A percentile compares a stretch with the other conserved stretches of the same genome.
Evolutionary conservation across 331 rosid genomes (phyloP).

Genomic region (Acacia pycnantha): DNA sequence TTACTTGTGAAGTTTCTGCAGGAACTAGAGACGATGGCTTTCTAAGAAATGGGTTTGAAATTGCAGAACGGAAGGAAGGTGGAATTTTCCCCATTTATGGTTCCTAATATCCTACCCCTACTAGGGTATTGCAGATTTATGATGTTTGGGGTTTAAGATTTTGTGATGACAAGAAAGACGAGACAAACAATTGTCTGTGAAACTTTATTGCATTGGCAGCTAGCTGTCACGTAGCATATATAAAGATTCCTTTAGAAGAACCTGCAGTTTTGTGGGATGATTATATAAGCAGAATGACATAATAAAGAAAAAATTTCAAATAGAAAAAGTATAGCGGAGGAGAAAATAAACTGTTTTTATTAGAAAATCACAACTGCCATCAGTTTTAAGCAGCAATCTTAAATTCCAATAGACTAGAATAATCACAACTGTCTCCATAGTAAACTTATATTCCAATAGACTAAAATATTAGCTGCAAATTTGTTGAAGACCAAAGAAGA

Average conservation of each 20-base stretch:
- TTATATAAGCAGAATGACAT: background rate
- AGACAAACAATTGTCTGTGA: background rate
- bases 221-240: background rate
- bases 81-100: constrained; percentile 71
- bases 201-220: background rate
- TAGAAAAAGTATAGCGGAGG: background rate
- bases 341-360: background rate
- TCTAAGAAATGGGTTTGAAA: constrained; percentile 40
- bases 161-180: background rate
- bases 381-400: background rate
- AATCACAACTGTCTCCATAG: background rate
- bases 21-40: constrained; percentile 40
- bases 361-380: background rate
- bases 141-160: constrained; percentile 36
- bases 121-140: background rate
- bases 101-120: constrained; percentile 9
- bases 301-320: background rate
- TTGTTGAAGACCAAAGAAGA: background rate
- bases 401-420: background rate
- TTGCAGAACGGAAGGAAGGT: constrained; percentile 60
- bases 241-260: background rate
- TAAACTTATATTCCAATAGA: background rate
- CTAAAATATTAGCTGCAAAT: background rate
- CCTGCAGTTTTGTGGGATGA: background rate
- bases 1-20: constrained; percentile 19